Conservation (phyloP, 2,329 filamentous ascomycete species). For the Sporothrix mexicana region DNA sequence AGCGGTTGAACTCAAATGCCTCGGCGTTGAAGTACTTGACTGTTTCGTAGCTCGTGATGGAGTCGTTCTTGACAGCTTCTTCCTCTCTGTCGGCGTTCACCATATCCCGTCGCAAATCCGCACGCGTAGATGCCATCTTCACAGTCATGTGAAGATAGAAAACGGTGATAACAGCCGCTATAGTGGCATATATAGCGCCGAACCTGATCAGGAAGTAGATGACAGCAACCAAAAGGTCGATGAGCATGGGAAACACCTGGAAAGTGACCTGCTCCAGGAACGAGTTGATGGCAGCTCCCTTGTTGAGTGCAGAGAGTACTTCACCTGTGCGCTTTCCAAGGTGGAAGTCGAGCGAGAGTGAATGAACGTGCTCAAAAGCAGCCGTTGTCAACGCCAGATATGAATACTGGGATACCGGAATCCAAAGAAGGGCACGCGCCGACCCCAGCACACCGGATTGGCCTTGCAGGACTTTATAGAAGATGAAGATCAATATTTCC, state of each 20-base stretch:
- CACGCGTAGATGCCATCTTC: constrained; percentile 90
- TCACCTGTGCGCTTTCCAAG: constrained; percentile 96
- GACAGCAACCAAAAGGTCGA: constrained; percentile 86
- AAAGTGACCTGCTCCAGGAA: constrained; percentile 98
- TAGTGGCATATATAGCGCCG: constrained; percentile 87
- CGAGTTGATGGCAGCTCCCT: constrained; percentile 93
- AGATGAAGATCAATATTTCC: constrained; percentile 75
- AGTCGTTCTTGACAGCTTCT: constrained; percentile 98
- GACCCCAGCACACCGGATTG: constrained; percentile 87
- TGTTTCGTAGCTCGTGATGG: constrained; percentile 97
- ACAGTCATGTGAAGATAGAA: constrained; percentile 97
- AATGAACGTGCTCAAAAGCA: constrained; percentile 96
- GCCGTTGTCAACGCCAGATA: constrained; percentile 93
- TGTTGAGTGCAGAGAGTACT: constrained; percentile 92
- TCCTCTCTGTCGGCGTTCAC: constrained; percentile 94
- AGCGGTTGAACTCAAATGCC: constrained; percentile 76
- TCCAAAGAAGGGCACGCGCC: constrained; percentile 84
- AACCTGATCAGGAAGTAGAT: constrained; percentile 78
- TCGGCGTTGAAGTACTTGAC: constrained; percentile 92
- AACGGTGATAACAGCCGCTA: constrained; percentile 89
- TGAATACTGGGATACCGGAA: constrained; percentile 95
- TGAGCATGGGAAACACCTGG: constrained; percentile 90
- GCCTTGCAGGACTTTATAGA: constrained; percentile 83
- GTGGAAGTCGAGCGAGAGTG: constrained; percentile 93
- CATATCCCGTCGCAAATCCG: constrained; percentile 89